These are phyloP conservation scores for Rhododendron vialii DNA, from an alignment of 148 eudicot genomes.

Conservation along the genomic window DNA sequence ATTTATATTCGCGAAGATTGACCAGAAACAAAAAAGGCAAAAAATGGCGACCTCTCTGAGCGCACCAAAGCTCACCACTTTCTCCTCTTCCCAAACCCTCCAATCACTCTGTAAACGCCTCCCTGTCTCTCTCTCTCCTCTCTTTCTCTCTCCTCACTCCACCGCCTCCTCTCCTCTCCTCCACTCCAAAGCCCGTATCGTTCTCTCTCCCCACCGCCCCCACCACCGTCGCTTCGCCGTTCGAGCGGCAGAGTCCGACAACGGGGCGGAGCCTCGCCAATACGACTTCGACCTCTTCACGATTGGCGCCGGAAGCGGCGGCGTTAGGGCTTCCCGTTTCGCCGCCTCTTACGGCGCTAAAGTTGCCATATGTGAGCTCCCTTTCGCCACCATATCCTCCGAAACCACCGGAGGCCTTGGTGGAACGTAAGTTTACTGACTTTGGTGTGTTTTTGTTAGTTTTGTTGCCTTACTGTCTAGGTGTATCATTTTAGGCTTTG, in stretches of 20 bases:
- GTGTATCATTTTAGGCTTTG: background rate
- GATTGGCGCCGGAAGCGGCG: conserved; percentile 94
- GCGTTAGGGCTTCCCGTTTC: conserved; percentile 90
- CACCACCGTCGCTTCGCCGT: conserved; percentile 38
- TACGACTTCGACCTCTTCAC: conserved; percentile 89
- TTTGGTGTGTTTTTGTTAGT: background rate
- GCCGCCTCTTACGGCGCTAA: conserved; percentile 84
- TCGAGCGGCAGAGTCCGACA: conserved; percentile 55
- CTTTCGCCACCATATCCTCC: conserved; percentile 72
- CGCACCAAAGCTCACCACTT: conserved; percentile 37
- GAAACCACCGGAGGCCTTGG: conserved; percentile 85
- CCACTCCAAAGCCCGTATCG: conserved; percentile 15
- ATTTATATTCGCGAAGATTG: background rate
- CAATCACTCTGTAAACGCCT: conserved; percentile 20
- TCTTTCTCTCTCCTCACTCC: conserved; percentile 9
- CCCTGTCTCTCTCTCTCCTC: conserved; percentile 10
- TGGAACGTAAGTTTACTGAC: conserved; percentile 60
- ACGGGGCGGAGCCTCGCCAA: conserved; percentile 40
- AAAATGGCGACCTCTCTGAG: conserved; percentile 47
- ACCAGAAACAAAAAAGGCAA: background rate
- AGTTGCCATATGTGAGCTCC: conserved; percentile 88
- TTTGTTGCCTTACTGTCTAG: background rate
- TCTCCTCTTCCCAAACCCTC: conserved; percentile 25
- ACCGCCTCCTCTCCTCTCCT: conserved; percentile 10
- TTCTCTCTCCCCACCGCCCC: conserved; percentile 20